Base-by-base conservation (phyloP, 2,329 filamentous ascomycete genomes). In the Verticillium zaregamsianum region DNA sequence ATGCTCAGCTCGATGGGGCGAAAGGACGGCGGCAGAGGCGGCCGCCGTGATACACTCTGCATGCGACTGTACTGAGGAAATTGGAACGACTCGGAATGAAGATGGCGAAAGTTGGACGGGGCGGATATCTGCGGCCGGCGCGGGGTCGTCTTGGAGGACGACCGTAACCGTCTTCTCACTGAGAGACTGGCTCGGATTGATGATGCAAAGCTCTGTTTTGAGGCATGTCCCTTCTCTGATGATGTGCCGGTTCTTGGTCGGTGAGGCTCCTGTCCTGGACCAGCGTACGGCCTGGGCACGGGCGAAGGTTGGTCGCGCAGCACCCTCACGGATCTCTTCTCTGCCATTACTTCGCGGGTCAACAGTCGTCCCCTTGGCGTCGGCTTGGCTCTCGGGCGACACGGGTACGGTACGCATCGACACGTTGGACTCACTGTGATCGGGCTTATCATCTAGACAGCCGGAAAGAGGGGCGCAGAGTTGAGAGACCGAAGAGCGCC, bases 61-160 rank as follows among this genome's bases (percentile, higher is more conserved):
- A 62, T 59, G 67, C 58, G 74, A 37, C 56, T 52, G 49, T 66
- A 63, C 20, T 66, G 64, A 28, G 74, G 71, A 59, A 77, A 74
- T 57, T 78, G 76, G 61, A 76, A 76, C n/a, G 79, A 74, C 56
- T 76, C 77, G 20, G 81, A 82, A 60, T 82, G 74, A 57, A 88
- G 67, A 74, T 88, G 86, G 56, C 81, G 82, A 68, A 89, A 89
- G 70, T 88, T 78, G 57, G 80, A 80, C 3, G 86, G 86, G 23
- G 77, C 77, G 52, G 85, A 87, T 68, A 89, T 88, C 63, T 77
- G 77, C 70, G 82, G 81, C 72, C 82, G 77, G 72, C 80, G 83
- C 69, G 80, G 74, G 54, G 77, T 74, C 59, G 76, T 73, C 63
- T 78, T 75, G 23, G 58, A 59, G 45, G 58, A 31, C 63, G 80